A percentile compares a stretch with the other conserved stretches of the same genome.
Evolutionary conservation across 176 grass and related monocot species (phyloP).

Genomic region (Tuctoria greenei): DNA sequence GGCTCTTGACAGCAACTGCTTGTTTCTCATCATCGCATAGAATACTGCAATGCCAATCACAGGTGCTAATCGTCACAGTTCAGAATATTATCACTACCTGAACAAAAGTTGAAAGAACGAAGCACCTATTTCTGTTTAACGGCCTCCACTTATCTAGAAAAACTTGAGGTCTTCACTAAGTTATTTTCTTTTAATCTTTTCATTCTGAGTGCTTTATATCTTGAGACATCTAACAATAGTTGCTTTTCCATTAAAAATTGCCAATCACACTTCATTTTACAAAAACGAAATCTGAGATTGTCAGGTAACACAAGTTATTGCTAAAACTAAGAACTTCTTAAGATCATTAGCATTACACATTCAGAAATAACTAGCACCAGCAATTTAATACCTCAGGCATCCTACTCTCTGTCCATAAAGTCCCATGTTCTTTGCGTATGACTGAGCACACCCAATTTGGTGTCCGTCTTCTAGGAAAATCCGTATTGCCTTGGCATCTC

Average conservation of each 20-base stretch:
- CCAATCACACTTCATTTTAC: constrained; percentile 7
- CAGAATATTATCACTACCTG: constrained; percentile 7
- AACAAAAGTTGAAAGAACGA: not conserved
- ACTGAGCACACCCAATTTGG: constrained; percentile 93
- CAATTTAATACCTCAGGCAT: constrained; percentile 72
- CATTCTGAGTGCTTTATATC: not conserved
- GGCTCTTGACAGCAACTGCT: constrained; percentile 89
- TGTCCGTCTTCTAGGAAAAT: constrained; percentile 98
- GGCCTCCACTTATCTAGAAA: constrained; percentile 8
- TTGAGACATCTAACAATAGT: not conserved
- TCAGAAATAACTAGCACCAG: not conserved
- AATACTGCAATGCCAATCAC: constrained; percentile 56
- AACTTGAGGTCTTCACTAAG: not conserved
- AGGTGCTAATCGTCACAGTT: not conserved
- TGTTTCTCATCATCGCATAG: constrained; percentile 93
- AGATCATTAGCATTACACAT: not conserved
- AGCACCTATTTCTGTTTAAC: not conserved
- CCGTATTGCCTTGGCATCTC: constrained; percentile 87
- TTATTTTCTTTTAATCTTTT: not conserved
- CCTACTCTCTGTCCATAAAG: constrained; percentile 93
- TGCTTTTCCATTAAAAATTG: not conserved
- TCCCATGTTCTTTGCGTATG: constrained; percentile 98
- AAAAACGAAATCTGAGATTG: not conserved
- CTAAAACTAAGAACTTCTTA: not conserved
- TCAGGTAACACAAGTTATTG: not conserved